A percentile compares a stretch with the other conserved stretches of the same genome.
These are phyloP conservation scores for Hirsutella rhossiliensis DNA, from an alignment of 2,329 filamentous ascomycete species.

Conservation along the genomic window DNA sequence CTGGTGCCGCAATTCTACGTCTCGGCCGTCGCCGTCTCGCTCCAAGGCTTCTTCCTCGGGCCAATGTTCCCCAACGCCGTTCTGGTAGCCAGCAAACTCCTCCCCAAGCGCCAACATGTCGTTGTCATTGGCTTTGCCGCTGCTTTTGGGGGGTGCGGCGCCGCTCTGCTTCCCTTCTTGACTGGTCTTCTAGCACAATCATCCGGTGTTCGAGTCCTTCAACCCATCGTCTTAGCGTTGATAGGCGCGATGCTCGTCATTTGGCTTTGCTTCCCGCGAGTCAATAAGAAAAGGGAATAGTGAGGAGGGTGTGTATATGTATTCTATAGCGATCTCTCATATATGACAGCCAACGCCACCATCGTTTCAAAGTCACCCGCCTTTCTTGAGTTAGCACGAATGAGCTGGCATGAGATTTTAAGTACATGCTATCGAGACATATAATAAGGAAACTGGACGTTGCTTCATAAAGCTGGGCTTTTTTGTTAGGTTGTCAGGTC, in stretches of 20 bases:
- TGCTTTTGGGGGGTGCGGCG: constrained; percentile 59
- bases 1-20: constrained; percentile 59
- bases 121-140: constrained; percentile 62
- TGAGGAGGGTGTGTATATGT: too few species aligned
- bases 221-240: constrained; percentile 42
- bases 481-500: too few species aligned
- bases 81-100: constrained; percentile 57
- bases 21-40: constrained; percentile 56
- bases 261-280: constrained; percentile 31
- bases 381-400: too few species aligned
- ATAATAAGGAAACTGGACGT: too few species aligned
- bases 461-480: too few species aligned
- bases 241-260: constrained; percentile 29
- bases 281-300: background rate
- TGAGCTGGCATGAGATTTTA: too few species aligned
- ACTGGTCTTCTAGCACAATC: constrained; percentile 36
- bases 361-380: too few species aligned
- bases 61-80: constrained; percentile 63
- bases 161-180: constrained; percentile 39
- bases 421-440: too few species aligned
- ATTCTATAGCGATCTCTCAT: too few species aligned
- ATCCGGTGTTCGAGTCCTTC: constrained; percentile 41
- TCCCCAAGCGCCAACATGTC: constrained; percentile 59
- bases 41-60: constrained; percentile 65
- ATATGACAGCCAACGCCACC: too few species aligned